phyloP scores from a whole-genome alignment of 2,329 filamentous ascomycete genomes.

The Fonsecaea erecta region DNA sequence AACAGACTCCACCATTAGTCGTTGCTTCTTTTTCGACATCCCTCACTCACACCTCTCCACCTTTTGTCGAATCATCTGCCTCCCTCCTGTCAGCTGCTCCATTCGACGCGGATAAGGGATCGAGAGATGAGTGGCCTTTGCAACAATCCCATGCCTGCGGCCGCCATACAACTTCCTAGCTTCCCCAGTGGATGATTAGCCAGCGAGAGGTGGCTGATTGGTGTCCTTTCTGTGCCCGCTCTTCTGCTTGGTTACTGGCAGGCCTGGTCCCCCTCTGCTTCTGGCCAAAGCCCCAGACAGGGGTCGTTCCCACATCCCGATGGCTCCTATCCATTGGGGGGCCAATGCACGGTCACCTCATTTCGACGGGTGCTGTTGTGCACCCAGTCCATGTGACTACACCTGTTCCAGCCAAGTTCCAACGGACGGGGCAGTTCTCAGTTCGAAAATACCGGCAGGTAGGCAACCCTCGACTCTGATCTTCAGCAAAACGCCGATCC shows the following conservation, averaged over 20 bases:
- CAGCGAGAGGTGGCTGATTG: background rate
- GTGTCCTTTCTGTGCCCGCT: background rate
- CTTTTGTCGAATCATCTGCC: background rate
- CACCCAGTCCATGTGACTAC: background rate
- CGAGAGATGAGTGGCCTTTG: background rate
- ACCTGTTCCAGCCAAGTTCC: background rate
- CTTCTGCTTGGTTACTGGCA: background rate
- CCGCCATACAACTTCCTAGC: background rate
- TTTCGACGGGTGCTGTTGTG: background rate
- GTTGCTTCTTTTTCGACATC: background rate
- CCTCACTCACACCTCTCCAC: background rate
- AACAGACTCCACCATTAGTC: background rate
- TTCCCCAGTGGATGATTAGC: background rate
- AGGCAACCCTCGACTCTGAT: background rate
- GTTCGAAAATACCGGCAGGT: background rate
- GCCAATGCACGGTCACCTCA: background rate
- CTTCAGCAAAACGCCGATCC: background rate
- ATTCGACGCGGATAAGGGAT: constrained; percentile 3
- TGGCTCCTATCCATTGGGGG: background rate
- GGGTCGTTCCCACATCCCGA: background rate
- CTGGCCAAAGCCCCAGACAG: background rate
- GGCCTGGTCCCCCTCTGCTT: background rate
- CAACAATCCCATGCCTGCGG: background rate
- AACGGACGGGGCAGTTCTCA: background rate
- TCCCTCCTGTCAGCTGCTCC: background rate